These are phyloP conservation scores for Chlamydomonas incerta DNA, from an alignment of 139 green algal species.

Conservation along the genomic window DNA sequence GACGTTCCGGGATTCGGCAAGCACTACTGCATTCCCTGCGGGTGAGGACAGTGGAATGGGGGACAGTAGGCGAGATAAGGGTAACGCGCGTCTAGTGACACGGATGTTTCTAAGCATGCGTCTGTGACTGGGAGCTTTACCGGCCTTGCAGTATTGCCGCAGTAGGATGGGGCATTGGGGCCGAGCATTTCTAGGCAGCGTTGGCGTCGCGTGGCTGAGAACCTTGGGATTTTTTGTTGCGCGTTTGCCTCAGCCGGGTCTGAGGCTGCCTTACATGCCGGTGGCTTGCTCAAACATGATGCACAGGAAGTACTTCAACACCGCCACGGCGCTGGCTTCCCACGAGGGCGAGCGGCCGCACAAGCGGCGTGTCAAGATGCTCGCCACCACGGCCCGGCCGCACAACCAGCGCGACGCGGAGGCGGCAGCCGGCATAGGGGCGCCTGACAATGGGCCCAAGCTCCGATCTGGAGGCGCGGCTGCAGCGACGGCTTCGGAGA, in stretches of 20 bases:
- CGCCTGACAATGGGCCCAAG: slow-evolving; percentile 78
- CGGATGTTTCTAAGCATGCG: no score
- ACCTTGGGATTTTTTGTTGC: no score
- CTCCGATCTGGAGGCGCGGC: slow-evolving; percentile 18
- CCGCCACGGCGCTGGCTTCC: slow-evolving; percentile 59
- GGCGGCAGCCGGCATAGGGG: slow-evolving; percentile 79
- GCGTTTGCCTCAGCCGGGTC: not conserved
- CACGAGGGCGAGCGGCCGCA: slow-evolving; percentile 82
- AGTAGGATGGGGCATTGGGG: no score
- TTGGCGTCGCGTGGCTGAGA: no score
- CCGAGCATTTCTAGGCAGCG: no score
- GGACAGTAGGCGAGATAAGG: no score
- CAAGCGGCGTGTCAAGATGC: slow-evolving; percentile 79
- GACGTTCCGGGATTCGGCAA: slow-evolving; percentile 79
- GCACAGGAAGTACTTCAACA: slow-evolving; percentile 69
- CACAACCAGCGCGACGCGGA: slow-evolving; percentile 90
- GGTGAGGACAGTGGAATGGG: slow-evolving; percentile 34
- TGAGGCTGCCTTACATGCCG: not conserved
- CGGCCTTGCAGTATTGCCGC: no score
- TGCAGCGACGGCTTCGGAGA: not conserved
- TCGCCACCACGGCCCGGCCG: slow-evolving; percentile 71
- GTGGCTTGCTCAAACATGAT: no score
- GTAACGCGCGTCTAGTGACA: no score
- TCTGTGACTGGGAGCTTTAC: no score
- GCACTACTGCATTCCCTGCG: slow-evolving; percentile 78